Evolutionary conservation across 2,329 filamentous ascomycete genomes (phyloP), one percentile per base, ranked within the genome.

Genomic region (Ceratocystis papillata): DNA sequence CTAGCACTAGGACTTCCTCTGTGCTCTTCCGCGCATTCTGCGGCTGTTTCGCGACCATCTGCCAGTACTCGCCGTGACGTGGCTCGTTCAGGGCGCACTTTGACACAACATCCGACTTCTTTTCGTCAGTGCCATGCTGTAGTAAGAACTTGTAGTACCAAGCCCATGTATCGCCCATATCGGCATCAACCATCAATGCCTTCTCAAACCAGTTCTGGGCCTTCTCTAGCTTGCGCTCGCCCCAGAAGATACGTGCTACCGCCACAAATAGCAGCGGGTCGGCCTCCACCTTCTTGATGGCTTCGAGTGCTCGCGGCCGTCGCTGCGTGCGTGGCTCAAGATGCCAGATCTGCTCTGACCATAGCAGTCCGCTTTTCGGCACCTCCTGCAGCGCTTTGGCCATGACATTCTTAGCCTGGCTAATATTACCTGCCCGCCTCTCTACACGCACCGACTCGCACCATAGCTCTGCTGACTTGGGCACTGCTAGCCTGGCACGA

Each of bases 131-230:
- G 8, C 94, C 95, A 77, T 99, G 92, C 79, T 96, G 90, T 70
- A 86, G 74, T 70, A 97, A 73, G 75, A 97, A 99, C 75, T 93
- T 92, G 76, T 91, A 94, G 76, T 96, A 99, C 93, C 93, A 99
- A 22, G 91, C 93, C 95, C 95, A 99, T 10, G 86, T 89, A 77
- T 99, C 95, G 63, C 94, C 94, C 63, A 85, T 78, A 74, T 97
- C 92, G 45, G 87, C 85, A 72, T 99, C 91, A 12, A 94, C 79
- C 65, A 96, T 81, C 66, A 96, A 86, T 0, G 94, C 94, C 77
- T 96, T 96, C 77, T 96, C 91, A 75, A 99, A 99, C 94, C 94
- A 99, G 70, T 85, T 92, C 76, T 92, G 88, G 2, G 94, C 93
- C 75, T 96, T 96, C 71, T 97, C 94, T 28, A 99, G 81, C 73